A percentile compares a stretch with the other conserved stretches of the same genome.
Conservation (phyloP, 805 yeast genomes). For the Saturnispora galanensis region DNA sequence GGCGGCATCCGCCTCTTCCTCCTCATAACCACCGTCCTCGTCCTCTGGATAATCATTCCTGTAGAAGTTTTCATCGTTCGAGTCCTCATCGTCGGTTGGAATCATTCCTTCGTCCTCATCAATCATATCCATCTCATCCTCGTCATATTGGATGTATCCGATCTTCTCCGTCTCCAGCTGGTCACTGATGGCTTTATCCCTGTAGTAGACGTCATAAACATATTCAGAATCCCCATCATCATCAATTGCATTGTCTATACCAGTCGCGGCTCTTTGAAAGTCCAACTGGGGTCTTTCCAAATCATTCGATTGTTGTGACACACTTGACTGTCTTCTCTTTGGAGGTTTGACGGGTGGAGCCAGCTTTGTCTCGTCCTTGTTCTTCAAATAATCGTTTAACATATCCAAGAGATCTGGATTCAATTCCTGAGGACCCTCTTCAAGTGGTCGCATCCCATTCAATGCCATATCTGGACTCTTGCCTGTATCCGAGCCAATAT, state of each 20-base stretch:
- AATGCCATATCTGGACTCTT: too few species aligned
- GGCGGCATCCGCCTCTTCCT: constrained; percentile 23
- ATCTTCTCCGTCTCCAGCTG: constrained; percentile 31
- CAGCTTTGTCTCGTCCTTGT: constrained; percentile 21
- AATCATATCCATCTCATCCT: constrained; percentile 33
- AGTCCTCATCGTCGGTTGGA: constrained; percentile 64
- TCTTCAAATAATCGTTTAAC: constrained; percentile 50
- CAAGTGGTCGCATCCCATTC: not conserved
- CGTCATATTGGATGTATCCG: constrained; percentile 47
- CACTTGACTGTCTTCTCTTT: constrained; percentile 22
- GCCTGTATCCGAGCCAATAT: too few species aligned
- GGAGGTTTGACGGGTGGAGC: constrained; percentile 18
- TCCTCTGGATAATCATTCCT: constrained; percentile 93
- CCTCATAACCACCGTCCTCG: constrained; percentile 52
- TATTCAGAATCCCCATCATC: constrained; percentile 39
- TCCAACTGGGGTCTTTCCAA: constrained; percentile 13
- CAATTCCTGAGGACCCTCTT: constrained; percentile 21
- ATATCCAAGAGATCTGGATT: constrained; percentile 66
- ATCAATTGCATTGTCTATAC: constrained; percentile 23
- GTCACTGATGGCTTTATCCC: constrained; percentile 43
- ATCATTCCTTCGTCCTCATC: constrained; percentile 27
- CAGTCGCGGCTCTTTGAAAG: not conserved
- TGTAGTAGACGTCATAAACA: constrained; percentile 83
- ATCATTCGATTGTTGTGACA: constrained; percentile 14
- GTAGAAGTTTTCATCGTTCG: constrained; percentile 86